Conservation (phyloP, 140 eudicot genomes). For the Ambrosia hybrid region DNA sequence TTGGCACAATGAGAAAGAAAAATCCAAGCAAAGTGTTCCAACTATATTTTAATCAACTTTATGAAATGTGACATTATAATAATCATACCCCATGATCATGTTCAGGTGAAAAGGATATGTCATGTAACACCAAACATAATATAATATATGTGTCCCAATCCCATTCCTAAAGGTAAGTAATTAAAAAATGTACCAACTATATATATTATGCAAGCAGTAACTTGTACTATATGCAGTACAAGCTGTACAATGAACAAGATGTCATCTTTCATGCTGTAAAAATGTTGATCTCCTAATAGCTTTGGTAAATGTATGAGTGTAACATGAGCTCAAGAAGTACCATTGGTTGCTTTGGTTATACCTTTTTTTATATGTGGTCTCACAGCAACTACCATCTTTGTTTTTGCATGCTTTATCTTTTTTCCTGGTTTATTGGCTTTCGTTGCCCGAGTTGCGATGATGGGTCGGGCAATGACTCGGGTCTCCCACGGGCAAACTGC, state of each 20-base stretch:
- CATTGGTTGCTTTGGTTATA: slow-evolving; percentile 28
- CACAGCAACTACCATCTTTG: slow-evolving; percentile 23
- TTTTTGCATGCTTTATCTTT: slow-evolving; percentile 10
- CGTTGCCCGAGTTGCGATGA: not conserved
- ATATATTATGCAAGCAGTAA: not conserved
- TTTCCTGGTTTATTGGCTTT: not conserved
- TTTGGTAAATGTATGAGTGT: slow-evolving; percentile 13
- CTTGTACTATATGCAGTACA: slow-evolving; percentile 12
- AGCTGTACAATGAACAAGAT: slow-evolving; percentile 13
- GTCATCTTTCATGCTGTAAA: slow-evolving; percentile 2
- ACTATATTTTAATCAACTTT: slow-evolving; percentile 34
- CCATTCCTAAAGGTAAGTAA: not conserved
- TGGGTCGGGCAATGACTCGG: slow-evolving; percentile 13
- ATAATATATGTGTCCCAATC: slow-evolving; percentile 12
- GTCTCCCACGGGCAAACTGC: slow-evolving; percentile 20
- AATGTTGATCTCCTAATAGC: slow-evolving; percentile 9
- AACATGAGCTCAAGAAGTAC: slow-evolving; percentile 18
- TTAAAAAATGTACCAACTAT: slow-evolving; percentile 15
- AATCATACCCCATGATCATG: slow-evolving; percentile 29
- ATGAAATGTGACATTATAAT: slow-evolving; percentile 8
- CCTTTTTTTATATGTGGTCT: slow-evolving; percentile 22
- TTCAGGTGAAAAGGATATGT: slow-evolving; percentile 44
- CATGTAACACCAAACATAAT: slow-evolving; percentile 30
- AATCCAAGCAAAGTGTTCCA: slow-evolving; percentile 24
- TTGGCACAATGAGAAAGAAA: slow-evolving; percentile 31